phyloP scores from a whole-genome alignment of 2,329 filamentous ascomycete genomes.

The Stachybotrys chlorohalonatus region DNA sequence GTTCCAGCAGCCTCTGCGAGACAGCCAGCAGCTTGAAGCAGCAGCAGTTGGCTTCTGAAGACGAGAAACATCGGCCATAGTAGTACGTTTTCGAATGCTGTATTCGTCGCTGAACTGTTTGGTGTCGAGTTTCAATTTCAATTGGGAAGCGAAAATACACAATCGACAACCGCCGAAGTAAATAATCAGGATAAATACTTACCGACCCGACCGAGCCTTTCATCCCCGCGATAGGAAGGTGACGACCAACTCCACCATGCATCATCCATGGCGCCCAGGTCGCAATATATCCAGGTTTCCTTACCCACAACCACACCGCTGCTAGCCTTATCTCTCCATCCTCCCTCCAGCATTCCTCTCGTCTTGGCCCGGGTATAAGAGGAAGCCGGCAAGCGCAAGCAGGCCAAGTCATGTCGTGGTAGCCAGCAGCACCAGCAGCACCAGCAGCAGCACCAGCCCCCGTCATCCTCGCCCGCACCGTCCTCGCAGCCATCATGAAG shows the following conservation, averaged over 20 bases:
- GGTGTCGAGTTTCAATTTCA: too few relatives aligned
- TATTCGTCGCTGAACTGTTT: too few relatives aligned
- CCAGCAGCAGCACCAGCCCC: not conserved
- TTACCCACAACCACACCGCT: not conserved
- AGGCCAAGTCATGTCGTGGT: not conserved
- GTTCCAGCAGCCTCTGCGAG: not conserved
- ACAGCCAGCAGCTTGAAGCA: not conserved
- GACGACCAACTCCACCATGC: not conserved
- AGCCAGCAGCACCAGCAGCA: not conserved
- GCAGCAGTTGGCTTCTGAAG: not conserved
- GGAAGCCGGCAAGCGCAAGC: not conserved
- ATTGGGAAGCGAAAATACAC: too few relatives aligned
- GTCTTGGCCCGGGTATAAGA: not conserved
- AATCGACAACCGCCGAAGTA: too few relatives aligned
- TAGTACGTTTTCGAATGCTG: too few relatives aligned
- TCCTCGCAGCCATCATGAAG: slow-evolving; percentile 4
- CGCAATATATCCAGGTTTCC: not conserved
- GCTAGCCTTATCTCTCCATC: not conserved
- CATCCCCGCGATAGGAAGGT: not conserved
- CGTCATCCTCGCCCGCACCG: not conserved
- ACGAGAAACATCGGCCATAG: too few relatives aligned
- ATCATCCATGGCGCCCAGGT: not conserved
- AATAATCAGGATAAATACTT: too few relatives aligned
- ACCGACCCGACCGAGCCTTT: not conserved
- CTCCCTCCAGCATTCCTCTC: too few relatives aligned